Evolutionary conservation across 2,329 filamentous ascomycete genomes (phyloP).

Genomic region (Sclerotiophoma versabilis): DNA sequence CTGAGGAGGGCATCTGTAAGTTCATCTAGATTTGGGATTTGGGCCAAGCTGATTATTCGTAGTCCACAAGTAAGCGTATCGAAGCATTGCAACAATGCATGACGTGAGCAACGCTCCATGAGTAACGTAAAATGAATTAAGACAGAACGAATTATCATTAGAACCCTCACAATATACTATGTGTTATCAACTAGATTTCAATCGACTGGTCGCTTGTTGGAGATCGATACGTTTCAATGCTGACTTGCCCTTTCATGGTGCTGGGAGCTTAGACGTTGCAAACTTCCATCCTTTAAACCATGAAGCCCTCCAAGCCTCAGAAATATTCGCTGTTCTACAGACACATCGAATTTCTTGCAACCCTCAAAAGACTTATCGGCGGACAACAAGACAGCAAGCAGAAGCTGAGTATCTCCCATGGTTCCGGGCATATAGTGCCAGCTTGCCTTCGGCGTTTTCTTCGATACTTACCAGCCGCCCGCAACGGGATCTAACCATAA

Average conservation of each 20-base stretch:
- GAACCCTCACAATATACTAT: background rate
- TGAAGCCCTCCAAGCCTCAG: no score
- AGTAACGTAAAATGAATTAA: conserved; percentile 7
- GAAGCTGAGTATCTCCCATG: no score
- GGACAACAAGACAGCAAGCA: background rate
- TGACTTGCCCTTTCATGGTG: no score
- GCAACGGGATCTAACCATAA: background rate
- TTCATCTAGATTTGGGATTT: background rate
- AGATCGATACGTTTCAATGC: no score
- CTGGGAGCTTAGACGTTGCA: no score
- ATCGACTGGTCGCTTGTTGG: background rate
- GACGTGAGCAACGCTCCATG: conserved; percentile 21
- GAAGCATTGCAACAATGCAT: conserved; percentile 18
- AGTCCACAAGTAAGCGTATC: conserved; percentile 33
- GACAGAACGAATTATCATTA: background rate
- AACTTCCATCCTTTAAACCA: no score
- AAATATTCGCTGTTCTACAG: no score
- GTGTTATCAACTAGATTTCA: background rate
- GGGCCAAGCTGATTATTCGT: conserved; percentile 7
- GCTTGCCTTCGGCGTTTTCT: background rate
- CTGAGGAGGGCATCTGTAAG: conserved; percentile 65
- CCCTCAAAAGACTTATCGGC: no score
- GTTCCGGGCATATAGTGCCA: no score
- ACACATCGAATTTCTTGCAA: no score
- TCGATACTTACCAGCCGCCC: no score